Evolutionary conservation across 2,329 filamentous ascomycete genomes (phyloP).

Genomic region (Phyllosticta citriasiana): DNA sequence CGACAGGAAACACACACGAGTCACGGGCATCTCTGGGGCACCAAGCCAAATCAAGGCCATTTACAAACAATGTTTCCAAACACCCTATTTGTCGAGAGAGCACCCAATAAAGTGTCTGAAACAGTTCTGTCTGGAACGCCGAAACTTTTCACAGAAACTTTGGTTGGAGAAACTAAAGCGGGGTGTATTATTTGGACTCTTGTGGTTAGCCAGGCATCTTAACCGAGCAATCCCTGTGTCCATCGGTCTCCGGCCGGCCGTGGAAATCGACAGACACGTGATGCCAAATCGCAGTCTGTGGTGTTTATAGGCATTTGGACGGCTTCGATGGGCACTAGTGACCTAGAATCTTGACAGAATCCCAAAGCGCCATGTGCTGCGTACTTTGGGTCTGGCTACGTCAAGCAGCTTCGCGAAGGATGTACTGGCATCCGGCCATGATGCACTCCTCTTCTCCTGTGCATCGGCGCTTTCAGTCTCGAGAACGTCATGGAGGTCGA

Average conservation of each 20-base stretch:
- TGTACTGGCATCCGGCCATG: not conserved
- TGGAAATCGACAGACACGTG: not conserved
- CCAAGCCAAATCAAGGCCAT: too few relatives aligned
- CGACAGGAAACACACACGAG: not conserved
- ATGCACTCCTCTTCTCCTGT: not conserved
- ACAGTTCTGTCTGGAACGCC: not conserved
- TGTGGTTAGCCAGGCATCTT: not conserved
- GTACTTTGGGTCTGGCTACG: not conserved
- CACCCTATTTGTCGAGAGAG: too few relatives aligned
- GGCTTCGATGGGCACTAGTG: too few relatives aligned
- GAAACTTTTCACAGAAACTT: not conserved
- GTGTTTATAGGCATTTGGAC: too few relatives aligned
- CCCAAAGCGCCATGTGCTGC: not conserved
- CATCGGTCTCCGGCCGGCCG: not conserved
- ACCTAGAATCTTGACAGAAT: too few relatives aligned
- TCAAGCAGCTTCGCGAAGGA: not conserved
- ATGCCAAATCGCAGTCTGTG: not conserved
- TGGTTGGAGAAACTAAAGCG: not conserved
- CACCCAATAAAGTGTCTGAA: too few relatives aligned
- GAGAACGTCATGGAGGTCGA: slow-evolving; percentile 3
- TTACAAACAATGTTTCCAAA: not conserved
- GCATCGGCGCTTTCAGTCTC: not conserved
- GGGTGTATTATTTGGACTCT: not conserved
- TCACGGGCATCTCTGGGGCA: too few relatives aligned
- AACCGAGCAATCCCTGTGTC: not conserved